These are phyloP conservation scores for Diaporthe eres DNA, from an alignment of 2,329 filamentous ascomycete species.

Conservation along the genomic window DNA sequence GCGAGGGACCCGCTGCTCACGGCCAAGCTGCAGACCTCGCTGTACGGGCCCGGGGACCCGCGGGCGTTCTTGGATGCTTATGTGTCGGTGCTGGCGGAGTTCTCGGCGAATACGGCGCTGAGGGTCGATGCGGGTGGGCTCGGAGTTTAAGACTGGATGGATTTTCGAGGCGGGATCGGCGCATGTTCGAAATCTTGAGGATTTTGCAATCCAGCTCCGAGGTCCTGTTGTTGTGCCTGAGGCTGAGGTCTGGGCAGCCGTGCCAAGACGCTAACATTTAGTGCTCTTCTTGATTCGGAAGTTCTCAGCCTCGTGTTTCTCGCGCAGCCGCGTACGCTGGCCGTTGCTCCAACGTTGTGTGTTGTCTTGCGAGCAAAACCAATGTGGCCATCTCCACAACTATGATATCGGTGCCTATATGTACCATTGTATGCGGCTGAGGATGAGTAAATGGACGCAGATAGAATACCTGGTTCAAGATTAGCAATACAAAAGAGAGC, in stretches of 20 bases:
- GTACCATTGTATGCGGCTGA: no score
- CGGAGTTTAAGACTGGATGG: no score
- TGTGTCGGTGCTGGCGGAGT: not conserved
- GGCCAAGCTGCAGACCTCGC: not conserved
- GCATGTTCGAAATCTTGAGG: not conserved
- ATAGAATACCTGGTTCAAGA: no score
- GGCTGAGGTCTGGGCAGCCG: not conserved
- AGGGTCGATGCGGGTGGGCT: not conserved
- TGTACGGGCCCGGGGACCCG: not conserved
- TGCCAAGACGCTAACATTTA: not conserved
- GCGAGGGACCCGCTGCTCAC: no score
- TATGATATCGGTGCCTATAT: no score
- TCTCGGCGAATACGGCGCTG: not conserved
- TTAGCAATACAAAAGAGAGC: no score
- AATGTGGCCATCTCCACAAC: no score
- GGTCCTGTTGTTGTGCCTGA: not conserved
- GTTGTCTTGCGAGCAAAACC: not conserved
- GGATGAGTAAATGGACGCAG: no score
- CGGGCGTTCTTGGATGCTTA: not conserved
- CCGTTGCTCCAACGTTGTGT: not conserved
- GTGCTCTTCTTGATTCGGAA: constrained; percentile 6
- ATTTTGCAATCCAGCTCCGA: not conserved
- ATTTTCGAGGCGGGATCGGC: not conserved
- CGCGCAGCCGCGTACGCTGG: not conserved
- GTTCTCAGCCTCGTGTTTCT: not conserved